phyloP scores from a whole-genome alignment of 257 asterid species.

The Scutellaria baicalensis region DNA sequence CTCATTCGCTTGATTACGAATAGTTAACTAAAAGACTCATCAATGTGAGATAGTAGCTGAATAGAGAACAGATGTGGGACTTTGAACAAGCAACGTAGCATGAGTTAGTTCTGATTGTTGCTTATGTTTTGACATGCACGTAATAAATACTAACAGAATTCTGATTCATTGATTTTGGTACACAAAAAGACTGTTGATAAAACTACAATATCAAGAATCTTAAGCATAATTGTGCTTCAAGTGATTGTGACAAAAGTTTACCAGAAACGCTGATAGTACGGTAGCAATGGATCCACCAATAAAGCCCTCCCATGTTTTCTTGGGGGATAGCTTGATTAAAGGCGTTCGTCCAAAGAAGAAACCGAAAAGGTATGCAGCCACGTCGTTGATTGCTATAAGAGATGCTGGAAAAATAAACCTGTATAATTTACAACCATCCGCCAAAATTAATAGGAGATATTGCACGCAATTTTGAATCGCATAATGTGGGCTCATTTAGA shows the following conservation, averaged over 20 bases:
- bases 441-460: no score
- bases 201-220: neutral
- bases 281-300: slow-evolving; percentile 66
- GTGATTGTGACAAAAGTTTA: slow-evolving; percentile 11
- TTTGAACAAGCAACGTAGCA: neutral
- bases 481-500: no score
- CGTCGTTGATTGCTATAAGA: slow-evolving; percentile 57
- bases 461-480: no score
- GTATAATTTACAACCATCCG: slow-evolving; percentile 3
- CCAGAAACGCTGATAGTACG: slow-evolving; percentile 51
- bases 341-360: slow-evolving; percentile 71
- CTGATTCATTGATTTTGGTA: neutral
- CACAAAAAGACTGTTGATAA: neutral
- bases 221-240: neutral
- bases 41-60: no score
- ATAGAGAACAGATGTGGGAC: neutral
- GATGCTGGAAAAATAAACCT: slow-evolving; percentile 64
- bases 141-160: neutral
- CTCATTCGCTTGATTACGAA: neutral
- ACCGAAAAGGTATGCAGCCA: slow-evolving; percentile 60
- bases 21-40: neutral
- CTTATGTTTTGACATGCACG: no score
- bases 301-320: slow-evolving; percentile 78
- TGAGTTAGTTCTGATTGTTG: neutral
- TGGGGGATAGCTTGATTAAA: slow-evolving; percentile 60